These are phyloP conservation scores for Backusella psychrophila DNA, from an alignment of 192 early-diverging fungal genomes.

Conservation along the genomic window DNA sequence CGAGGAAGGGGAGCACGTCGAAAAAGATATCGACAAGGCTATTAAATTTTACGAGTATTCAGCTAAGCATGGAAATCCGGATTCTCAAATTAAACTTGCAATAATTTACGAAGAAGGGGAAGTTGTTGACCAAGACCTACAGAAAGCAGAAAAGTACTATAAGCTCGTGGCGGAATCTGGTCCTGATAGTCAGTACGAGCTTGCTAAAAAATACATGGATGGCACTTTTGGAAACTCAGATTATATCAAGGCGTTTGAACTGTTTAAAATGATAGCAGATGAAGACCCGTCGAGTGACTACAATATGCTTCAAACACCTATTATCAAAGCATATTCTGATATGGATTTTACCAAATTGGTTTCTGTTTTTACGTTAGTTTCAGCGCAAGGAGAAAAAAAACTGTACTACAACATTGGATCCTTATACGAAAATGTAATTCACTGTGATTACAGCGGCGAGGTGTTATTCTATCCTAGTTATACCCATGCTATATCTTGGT, in stretches of 20 bases:
- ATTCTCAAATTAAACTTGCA: no score
- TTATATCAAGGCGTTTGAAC: background rate
- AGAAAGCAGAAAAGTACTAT: background rate
- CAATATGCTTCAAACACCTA: background rate
- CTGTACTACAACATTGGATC: background rate
- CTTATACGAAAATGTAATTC: no score
- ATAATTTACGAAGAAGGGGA: no score
- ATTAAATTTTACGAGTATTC: background rate
- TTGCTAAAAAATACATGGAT: background rate
- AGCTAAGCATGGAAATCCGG: no score
- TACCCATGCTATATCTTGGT: background rate
- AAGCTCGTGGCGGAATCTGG: background rate
- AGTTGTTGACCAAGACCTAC: background rate
- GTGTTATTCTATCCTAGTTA: background rate
- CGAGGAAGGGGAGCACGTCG: background rate
- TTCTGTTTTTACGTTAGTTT: background rate
- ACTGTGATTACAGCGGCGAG: no score
- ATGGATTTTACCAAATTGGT: background rate
- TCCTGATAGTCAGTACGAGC: background rate
- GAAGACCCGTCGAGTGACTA: background rate
- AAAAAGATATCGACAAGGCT: background rate
- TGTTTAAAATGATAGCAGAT: background rate
- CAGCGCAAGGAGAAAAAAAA: background rate
- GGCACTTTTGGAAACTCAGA: background rate
- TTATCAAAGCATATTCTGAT: no score